Evolutionary conservation across 2,329 filamentous ascomycete species (phyloP).

Genomic region (Fusarium praegraminearum): DNA sequence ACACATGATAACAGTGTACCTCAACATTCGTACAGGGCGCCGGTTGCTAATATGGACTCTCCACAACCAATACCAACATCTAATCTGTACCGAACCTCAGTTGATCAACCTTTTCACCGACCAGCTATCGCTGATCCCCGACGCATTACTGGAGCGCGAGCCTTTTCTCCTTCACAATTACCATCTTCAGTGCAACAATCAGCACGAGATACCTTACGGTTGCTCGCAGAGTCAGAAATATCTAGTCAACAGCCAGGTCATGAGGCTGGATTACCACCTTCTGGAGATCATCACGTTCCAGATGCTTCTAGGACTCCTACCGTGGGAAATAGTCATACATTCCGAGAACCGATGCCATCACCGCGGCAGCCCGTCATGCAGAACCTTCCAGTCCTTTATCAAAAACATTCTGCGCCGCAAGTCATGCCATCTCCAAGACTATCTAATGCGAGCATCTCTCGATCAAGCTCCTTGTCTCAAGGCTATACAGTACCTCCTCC

Average conservation of each 20-base stretch:
- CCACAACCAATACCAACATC: neutral
- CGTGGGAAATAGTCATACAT: neutral
- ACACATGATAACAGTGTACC: neutral
- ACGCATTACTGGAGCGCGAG: too few species aligned
- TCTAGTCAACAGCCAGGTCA: too few species aligned
- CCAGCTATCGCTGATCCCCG: neutral
- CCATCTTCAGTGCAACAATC: neutral
- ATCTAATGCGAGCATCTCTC: neutral
- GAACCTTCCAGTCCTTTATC: neutral
- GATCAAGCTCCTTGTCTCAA: neutral
- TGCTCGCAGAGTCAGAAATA: neutral
- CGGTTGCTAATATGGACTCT: too few species aligned
- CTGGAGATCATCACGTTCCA: neutral
- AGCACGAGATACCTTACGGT: neutral
- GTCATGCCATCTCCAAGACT: neutral
- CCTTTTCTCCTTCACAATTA: neutral
- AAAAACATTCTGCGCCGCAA: neutral
- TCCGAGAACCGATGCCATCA: neutral
- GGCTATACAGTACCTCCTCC: neutral
- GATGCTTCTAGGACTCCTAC: neutral
- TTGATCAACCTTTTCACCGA: too few species aligned
- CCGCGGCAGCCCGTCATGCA: neutral
- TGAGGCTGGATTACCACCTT: neutral
- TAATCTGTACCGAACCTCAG: neutral
- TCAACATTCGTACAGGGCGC: neutral